Evolutionary conservation across 371 early-diverging fungal species (phyloP).

Genomic region (Mucor piriformis): DNA sequence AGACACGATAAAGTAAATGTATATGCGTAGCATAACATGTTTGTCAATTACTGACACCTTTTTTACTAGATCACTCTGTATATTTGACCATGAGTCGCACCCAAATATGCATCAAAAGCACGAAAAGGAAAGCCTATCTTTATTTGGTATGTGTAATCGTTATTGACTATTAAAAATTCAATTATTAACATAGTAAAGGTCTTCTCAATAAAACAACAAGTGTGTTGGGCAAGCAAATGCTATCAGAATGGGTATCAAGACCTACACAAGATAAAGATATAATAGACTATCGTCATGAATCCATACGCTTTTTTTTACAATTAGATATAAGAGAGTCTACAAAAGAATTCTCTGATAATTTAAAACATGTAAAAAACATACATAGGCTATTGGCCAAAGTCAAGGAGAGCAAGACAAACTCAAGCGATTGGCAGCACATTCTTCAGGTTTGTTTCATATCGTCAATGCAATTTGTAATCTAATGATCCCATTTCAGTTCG

Average conservation of each 20-base stretch:
- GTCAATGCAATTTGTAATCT: neutral
- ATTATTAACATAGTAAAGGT: conserved; percentile 39
- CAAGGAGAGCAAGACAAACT: conserved; percentile 47
- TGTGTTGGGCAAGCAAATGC: conserved; percentile 53
- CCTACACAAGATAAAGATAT: conserved; percentile 55
- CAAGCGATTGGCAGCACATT: conserved; percentile 72
- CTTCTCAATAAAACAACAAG: conserved; percentile 66
- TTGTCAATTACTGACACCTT: neutral
- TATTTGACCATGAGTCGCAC: conserved; percentile 71
- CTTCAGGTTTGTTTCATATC: conserved; percentile 52
- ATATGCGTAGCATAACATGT: neutral
- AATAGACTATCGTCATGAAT: conserved; percentile 55
- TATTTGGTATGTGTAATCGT: conserved; percentile 57
- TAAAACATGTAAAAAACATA: conserved; percentile 68
- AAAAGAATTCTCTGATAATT: conserved; percentile 36
- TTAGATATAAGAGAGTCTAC: conserved; percentile 36
- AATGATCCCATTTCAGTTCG: conserved; percentile 50
- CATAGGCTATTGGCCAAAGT: conserved; percentile 56
- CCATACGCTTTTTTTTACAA: conserved; percentile 55
- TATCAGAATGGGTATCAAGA: conserved; percentile 69
- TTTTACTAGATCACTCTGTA: conserved; percentile 59
- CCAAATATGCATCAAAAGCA: conserved; percentile 64
- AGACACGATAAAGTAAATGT: conserved; percentile 56
- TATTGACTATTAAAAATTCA: neutral
- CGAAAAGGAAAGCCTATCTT: conserved; percentile 67